Evolutionary conservation across 2,329 filamentous ascomycete genomes (phyloP).

Genomic region (Cladobotryum protrusum): DNA sequence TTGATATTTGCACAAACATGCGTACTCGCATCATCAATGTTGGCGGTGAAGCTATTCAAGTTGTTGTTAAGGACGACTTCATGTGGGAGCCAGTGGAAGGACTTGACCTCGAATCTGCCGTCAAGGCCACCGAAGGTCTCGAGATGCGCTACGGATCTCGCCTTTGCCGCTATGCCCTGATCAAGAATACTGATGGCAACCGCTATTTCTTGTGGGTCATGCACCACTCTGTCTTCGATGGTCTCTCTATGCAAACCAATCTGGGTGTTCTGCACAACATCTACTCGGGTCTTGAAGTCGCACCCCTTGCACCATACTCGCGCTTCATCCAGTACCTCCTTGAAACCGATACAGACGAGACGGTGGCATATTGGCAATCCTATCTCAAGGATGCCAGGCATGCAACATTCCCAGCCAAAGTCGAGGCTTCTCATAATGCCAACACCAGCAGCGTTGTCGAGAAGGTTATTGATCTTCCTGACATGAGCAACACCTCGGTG

Average conservation of each 20-base stretch:
- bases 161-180: conserved; percentile 7
- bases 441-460: background rate
- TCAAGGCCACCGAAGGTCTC: no score
- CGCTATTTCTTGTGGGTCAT: background rate
- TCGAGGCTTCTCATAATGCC: background rate
- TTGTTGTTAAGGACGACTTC: conserved; percentile 2
- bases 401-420: background rate
- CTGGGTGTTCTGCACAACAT: conserved; percentile 2
- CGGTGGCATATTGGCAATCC: background rate
- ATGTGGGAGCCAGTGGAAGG: no score
- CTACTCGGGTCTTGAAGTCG: background rate
- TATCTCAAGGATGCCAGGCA: background rate
- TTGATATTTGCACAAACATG: conserved; percentile 9
- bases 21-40: conserved; percentile 6
- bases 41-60: background rate
- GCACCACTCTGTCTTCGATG: conserved; percentile 15
- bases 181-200: background rate
- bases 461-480: no score
- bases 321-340: background rate
- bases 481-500: background rate
- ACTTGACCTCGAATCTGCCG: no score
- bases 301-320: background rate
- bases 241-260: conserved; percentile 10
- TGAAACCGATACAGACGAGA: background rate
- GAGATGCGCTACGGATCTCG: conserved; percentile 8